Evolutionary conservation across 495 filamentous ascomycete genomes (phyloP).

Genomic region (Aspergillus sclerotiicarbonarius): DNA sequence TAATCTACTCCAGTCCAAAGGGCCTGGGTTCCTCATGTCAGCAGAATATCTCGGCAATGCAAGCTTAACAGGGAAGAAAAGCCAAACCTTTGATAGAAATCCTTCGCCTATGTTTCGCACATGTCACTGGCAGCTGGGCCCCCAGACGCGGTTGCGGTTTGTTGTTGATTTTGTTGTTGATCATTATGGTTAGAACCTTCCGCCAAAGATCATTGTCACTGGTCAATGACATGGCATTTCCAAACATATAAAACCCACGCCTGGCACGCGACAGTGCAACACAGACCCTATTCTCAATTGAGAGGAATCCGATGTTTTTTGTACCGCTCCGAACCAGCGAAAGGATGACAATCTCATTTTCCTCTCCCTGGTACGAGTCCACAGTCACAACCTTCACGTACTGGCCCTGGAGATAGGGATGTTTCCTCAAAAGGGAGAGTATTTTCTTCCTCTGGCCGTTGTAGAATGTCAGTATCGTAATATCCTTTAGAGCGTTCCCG

Average conservation of each 20-base stretch:
- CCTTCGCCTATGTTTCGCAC: slow-evolving; percentile 35
- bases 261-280: slow-evolving; percentile 88
- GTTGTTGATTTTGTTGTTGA: neutral
- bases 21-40: slow-evolving; percentile 19
- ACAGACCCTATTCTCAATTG: slow-evolving; percentile 74
- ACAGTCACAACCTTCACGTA: slow-evolving; percentile 75
- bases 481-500: slow-evolving; percentile 54
- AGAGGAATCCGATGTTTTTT: slow-evolving; percentile 65
- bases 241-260: slow-evolving; percentile 84
- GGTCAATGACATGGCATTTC: slow-evolving; percentile 60
- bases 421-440: slow-evolving; percentile 47
- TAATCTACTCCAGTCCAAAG: slow-evolving; percentile 50
- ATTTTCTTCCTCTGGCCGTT: slow-evolving; percentile 77
- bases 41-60: neutral
- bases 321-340: slow-evolving; percentile 77
- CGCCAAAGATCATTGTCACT: slow-evolving; percentile 33
- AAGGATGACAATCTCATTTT: slow-evolving; percentile 82
- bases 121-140: slow-evolving; percentile 36
- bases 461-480: slow-evolving; percentile 91
- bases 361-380: slow-evolving; percentile 92
- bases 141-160: slow-evolving; percentile 28
- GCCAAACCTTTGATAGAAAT: slow-evolving; percentile 27
- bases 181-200: slow-evolving; percentile 36
- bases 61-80: neutral
- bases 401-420: slow-evolving; percentile 45